phyloP scores from a whole-genome alignment of 345 rosid species.

The Eucalyptus pauciflora region DNA sequence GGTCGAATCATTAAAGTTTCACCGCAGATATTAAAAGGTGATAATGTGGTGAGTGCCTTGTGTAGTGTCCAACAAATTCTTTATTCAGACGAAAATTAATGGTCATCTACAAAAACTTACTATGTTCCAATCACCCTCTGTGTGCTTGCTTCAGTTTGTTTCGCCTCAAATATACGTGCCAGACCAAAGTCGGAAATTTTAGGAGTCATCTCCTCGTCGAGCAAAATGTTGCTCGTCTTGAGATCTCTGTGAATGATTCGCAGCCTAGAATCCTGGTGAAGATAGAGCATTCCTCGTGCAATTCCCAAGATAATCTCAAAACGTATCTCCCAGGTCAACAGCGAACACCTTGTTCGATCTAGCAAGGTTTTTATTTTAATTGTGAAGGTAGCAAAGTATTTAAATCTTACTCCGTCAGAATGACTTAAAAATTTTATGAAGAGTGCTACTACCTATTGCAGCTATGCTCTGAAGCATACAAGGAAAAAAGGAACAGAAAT shows the following conservation, averaged over 20 bases:
- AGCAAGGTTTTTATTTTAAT: not conserved
- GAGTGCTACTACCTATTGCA: not conserved
- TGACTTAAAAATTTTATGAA: no score
- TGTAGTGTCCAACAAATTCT: not conserved
- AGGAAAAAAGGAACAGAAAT: not conserved
- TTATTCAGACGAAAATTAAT: no score
- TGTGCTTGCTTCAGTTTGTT: constrained; percentile 37
- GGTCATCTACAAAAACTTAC: constrained; percentile 14
- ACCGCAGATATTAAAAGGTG: not conserved
- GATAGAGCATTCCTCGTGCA: constrained; percentile 60
- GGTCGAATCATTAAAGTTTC: not conserved
- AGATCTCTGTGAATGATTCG: constrained; percentile 65
- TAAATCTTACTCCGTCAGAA: not conserved
- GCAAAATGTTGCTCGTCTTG: constrained; percentile 49
- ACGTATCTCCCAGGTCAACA: constrained; percentile 36
- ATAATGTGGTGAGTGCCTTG: not conserved
- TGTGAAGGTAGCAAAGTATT: not conserved
- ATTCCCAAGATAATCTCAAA: constrained; percentile 46
- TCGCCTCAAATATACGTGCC: constrained; percentile 53
- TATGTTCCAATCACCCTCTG: constrained; percentile 58
- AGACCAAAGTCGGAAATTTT: constrained; percentile 71
- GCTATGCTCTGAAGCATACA: not conserved
- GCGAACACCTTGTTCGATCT: constrained; percentile 1
- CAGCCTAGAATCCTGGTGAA: constrained; percentile 64
- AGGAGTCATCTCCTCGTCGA: constrained; percentile 60